Evolutionary conservation across 257 asterid genomes (phyloP).

Genomic region (Henckelia pumila): DNA sequence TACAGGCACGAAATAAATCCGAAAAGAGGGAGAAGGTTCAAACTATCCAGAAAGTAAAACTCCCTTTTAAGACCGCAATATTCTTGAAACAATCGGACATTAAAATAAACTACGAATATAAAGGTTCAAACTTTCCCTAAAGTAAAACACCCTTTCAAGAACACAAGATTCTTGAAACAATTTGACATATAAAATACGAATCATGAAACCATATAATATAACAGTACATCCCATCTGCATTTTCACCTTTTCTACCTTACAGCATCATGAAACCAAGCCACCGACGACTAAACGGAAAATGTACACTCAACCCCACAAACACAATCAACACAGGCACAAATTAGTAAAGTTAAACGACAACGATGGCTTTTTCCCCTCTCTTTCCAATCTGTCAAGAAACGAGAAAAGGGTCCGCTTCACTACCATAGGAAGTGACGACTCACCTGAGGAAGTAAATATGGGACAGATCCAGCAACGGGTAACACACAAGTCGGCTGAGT

Average conservation of each 20-base stretch:
- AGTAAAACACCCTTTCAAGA: conserved; percentile 10
- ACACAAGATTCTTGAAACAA: conserved; percentile 1
- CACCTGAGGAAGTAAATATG: conserved; percentile 15
- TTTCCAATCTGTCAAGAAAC: not conserved
- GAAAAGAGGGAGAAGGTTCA: not conserved
- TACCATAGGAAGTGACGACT: conserved; percentile 23
- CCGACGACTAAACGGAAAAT: not conserved
- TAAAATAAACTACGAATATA: not conserved
- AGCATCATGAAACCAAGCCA: not conserved
- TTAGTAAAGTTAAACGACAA: not conserved
- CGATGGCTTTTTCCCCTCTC: not conserved
- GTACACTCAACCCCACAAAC: conserved; percentile 1
- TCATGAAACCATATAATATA: no score
- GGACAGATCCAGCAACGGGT: conserved; percentile 10
- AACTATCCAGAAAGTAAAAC: conserved; percentile 2
- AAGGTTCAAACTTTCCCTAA: not conserved
- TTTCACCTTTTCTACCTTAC: conserved; percentile 5
- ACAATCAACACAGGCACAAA: not conserved
- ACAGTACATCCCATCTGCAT: not conserved
- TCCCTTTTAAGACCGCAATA: conserved; percentile 8
- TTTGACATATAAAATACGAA: not conserved
- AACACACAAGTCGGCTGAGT: not conserved
- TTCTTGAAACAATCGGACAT: not conserved
- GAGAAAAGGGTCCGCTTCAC: conserved; percentile 9
- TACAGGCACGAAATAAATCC: conserved; percentile 3